Evolutionary conservation across 495 filamentous ascomycete species (phyloP).

Genomic region (Pseudotulostoma volvatum): DNA sequence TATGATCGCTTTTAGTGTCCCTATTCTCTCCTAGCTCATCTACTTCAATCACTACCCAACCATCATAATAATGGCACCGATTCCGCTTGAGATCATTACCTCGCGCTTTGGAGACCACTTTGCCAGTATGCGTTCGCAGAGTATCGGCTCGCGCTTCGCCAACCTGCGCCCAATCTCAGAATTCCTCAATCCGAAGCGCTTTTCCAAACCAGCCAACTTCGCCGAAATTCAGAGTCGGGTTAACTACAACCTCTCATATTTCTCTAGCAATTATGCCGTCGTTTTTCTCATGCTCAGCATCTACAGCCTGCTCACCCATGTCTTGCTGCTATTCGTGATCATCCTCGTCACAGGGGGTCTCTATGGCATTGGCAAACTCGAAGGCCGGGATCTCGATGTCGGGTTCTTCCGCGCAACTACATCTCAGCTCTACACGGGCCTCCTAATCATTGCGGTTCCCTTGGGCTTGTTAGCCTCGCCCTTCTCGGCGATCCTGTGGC

Average conservation of each 20-base stretch:
- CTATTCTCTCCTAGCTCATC: conserved; percentile 1
- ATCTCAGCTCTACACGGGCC: conserved; percentile 86
- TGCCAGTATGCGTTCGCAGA: conserved; percentile 59
- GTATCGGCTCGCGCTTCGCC: conserved; percentile 66
- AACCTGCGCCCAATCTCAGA: conserved; percentile 85
- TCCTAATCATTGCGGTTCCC: conserved; percentile 66
- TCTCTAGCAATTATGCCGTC: conserved; percentile 94
- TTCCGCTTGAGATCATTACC: conserved; percentile 80
- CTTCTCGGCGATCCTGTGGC: conserved; percentile 69
- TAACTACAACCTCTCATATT: conserved; percentile 94
- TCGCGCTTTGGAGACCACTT: conserved; percentile 69
- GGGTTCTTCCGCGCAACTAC: conserved; percentile 67
- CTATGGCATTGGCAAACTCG: conserved; percentile 76
- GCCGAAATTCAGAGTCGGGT: conserved; percentile 80
- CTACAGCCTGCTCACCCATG: conserved; percentile 83
- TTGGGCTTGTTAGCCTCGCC: conserved; percentile 71
- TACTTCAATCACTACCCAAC: no score
- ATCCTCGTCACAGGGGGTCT: conserved; percentile 68
- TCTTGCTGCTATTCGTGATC: conserved; percentile 74
- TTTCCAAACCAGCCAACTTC: conserved; percentile 88
- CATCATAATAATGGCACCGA: no score
- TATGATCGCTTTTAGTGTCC: conserved; percentile 5
- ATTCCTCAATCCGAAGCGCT: conserved; percentile 86
- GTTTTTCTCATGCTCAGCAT: conserved; percentile 89
- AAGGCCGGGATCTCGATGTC: conserved; percentile 73